Evolutionary conservation across 208 protist species (phyloP).

Genomic region (Naegleria gruberi): DNA sequence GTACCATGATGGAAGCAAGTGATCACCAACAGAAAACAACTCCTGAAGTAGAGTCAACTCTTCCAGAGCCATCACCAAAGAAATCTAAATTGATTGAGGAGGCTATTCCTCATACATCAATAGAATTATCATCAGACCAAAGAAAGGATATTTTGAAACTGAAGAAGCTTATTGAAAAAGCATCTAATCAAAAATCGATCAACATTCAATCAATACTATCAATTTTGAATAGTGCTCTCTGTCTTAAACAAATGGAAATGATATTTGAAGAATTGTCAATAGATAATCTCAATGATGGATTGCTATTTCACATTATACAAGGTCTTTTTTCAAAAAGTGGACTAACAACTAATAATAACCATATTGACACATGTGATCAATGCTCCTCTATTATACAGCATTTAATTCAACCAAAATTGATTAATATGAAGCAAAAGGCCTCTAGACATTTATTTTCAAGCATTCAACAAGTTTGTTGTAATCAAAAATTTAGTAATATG

Average conservation of each 20-base stretch:
- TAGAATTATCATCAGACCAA: not conserved
- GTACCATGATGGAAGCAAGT: not conserved
- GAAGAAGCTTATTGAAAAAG: not conserved
- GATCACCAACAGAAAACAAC: not conserved
- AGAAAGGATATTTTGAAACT: not conserved
- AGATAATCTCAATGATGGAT: not conserved
- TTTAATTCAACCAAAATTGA: not conserved
- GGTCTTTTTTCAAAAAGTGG: not conserved
- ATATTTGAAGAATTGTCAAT: not conserved
- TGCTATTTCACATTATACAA: not conserved
- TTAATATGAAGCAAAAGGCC: not conserved
- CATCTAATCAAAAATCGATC: not conserved
- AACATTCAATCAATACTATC: not conserved
- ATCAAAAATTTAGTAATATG: not conserved
- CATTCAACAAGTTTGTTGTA: not conserved
- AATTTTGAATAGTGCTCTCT: not conserved
- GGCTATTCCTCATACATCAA: not conserved
- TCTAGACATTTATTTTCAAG: not conserved
- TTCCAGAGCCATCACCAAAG: not conserved
- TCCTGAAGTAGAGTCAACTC: not conserved
- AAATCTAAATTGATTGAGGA: not conserved
- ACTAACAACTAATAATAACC: not conserved
- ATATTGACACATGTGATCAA: not conserved
- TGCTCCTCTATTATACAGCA: not conserved
- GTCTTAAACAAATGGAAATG: not conserved